Evolutionary conservation across 495 filamentous ascomycete genomes (phyloP), one percentile per base, ranked within the genome.

Genomic region (Niebla homalea): DNA sequence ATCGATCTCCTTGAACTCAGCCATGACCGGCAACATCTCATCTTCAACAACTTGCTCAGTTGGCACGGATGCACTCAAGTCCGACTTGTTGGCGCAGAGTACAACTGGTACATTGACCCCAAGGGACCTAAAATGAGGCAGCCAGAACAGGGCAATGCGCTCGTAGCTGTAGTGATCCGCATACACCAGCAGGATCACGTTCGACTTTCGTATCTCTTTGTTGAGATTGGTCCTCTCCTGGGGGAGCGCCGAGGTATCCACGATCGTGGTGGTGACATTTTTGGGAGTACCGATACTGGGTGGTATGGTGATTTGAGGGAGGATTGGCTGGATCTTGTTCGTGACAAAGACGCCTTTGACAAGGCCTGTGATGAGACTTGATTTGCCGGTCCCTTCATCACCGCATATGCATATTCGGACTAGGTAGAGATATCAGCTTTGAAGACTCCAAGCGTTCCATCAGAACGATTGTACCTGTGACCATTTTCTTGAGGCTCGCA

Each of bases 81-180:
- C 92, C 18, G 87, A 84, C 66, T 98, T 98, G 71, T 95, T 97
- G 58, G 92, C 89, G 67, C 93, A 97, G 51, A 98, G 72, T 38
- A 97, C 86, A 3, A 98, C 92, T 0, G 92, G 87, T n/a, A 98
- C 89, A 63, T 98, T 98, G 55, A 98, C 92, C 8, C 93, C 93
- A 40, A 98, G 76, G 8, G 88, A 94, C 41, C 92, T 84, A 66
- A 98, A 97, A 66, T 94, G 87, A 22, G 92, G 92, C 70, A 94
- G 82, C 92, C 92, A 98, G 64, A 96, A 98, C 16, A 98, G 68
- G 15, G 92, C 92, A 16, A 98, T 89, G 21, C 92, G 78, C 57
- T 97, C 93, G 75, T 97, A 97, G 73, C 89, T 95, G 65, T 97
- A 98, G 62, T 96, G 89, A 62, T 97, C 93, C 46, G 89, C 87